These are phyloP conservation scores for Saraca asoca DNA, from an alignment of 331 rosid genomes.

Conservation along the genomic window DNA sequence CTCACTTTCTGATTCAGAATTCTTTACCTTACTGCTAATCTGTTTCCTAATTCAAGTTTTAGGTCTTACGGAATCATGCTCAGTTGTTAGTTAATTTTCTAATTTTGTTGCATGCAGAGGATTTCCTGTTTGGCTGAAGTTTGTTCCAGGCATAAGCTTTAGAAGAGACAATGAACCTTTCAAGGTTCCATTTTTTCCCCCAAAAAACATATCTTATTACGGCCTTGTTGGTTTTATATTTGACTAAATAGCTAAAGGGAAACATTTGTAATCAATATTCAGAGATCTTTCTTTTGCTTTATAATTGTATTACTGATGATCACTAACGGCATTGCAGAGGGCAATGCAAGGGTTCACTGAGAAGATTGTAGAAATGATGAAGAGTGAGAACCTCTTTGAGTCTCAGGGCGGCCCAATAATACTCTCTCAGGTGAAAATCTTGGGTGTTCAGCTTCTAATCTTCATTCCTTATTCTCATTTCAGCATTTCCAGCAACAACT, in stretches of 20 bases:
- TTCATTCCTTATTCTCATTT: background rate
- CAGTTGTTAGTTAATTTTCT: background rate
- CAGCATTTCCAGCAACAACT: too few relatives aligned
- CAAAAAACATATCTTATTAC: constrained; percentile 5
- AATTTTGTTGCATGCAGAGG: constrained; percentile 60
- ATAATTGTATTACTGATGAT: constrained; percentile 42
- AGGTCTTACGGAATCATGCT: constrained; percentile 1
- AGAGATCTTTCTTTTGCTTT: constrained; percentile 29
- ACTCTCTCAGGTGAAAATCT: constrained; percentile 72
- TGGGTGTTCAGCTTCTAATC: constrained; percentile 2
- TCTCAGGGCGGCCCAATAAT: constrained; percentile 96
- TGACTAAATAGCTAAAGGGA: background rate
- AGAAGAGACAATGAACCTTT: constrained; percentile 92
- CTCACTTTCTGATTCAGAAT: too few relatives aligned
- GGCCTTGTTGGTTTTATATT: constrained; percentile 19
- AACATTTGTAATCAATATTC: constrained; percentile 25
- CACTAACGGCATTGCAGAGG: too few relatives aligned
- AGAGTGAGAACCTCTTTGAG: constrained; percentile 79
- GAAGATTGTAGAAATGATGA: constrained; percentile 89
- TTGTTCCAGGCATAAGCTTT: constrained; percentile 87
- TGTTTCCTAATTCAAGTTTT: background rate
- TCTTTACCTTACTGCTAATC: too few relatives aligned
- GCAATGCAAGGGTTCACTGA: constrained; percentile 77
- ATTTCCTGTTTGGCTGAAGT: constrained; percentile 97
- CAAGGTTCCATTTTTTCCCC: constrained; percentile 49